Conservation (phyloP, 371 early-diverging fungal genomes). For the Rhizomucor pusillus region DNA sequence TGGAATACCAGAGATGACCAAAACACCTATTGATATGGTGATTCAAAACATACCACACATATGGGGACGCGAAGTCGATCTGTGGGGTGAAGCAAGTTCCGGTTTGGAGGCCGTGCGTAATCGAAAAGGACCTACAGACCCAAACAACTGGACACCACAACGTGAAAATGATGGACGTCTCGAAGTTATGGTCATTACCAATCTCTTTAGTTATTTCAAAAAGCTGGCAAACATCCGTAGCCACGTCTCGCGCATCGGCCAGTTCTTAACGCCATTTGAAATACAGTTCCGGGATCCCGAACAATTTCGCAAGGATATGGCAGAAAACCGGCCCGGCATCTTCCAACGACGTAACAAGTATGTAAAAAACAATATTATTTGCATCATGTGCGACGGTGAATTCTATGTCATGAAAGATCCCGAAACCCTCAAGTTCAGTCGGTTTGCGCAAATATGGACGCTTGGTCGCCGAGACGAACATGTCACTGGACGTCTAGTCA, state of each 20-base stretch:
- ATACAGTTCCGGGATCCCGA: conserved; percentile 31
- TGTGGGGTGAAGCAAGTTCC: conserved; percentile 32
- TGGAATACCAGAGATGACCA: conserved; percentile 17
- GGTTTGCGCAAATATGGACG: conserved; percentile 57
- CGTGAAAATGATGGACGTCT: conserved; percentile 33
- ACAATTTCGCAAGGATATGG: conserved; percentile 4
- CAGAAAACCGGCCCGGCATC: not conserved
- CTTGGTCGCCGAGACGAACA: conserved; percentile 38
- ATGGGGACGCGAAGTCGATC: conserved; percentile 34
- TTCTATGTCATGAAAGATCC: conserved; percentile 59
- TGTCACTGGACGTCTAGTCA: conserved; percentile 27
- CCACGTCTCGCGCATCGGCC: conserved; percentile 44
- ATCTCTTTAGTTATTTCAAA: conserved; percentile 35
- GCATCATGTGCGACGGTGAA: conserved; percentile 69
- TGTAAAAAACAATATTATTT: conserved; percentile 36
- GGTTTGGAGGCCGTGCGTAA: conserved; percentile 23
- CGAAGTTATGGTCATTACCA: conserved; percentile 36
- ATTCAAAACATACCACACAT: conserved; percentile 47
- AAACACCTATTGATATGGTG: conserved; percentile 36
- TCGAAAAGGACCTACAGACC: conserved; percentile 23
- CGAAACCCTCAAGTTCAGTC: conserved; percentile 42
- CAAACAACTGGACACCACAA: conserved; percentile 23
- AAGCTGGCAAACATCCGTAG: conserved; percentile 38
- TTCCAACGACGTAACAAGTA: conserved; percentile 15
- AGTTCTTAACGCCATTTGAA: conserved; percentile 35